Percentiles rank a stretch among this genome's conserved stretches.
phyloP scores from a whole-genome alignment of 2,329 filamentous ascomycete species.

The Aspergillus sp. region DNA sequence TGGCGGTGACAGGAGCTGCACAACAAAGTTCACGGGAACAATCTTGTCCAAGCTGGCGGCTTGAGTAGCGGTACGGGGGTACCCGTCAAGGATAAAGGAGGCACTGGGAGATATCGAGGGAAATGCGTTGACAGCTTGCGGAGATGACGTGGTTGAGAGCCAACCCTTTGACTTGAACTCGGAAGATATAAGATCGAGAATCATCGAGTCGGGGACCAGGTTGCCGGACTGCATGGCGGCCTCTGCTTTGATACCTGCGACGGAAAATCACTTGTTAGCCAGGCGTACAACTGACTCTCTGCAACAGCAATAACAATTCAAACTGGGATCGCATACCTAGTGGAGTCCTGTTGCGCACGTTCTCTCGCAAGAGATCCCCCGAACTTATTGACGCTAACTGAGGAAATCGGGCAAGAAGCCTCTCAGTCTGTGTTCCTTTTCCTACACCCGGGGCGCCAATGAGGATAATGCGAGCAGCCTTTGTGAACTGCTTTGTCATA shows the following conservation, averaged over 20 bases:
- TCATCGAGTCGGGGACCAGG: conserved; percentile 85
- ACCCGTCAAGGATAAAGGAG: conserved; percentile 93
- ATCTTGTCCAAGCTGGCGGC: conserved; percentile 68
- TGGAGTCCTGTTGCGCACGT: conserved; percentile 81
- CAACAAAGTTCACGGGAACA: conserved; percentile 89
- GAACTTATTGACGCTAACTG: conserved; percentile 88
- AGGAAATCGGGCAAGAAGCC: conserved; percentile 76
- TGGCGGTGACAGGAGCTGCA: conserved; percentile 76
- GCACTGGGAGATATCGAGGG: conserved; percentile 60
- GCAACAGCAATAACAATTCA: not conserved
- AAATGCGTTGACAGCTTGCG: conserved; percentile 17
- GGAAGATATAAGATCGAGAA: conserved; percentile 83
- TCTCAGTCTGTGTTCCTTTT: conserved; percentile 91
- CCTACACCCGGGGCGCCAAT: conserved; percentile 94
- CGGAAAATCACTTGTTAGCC: conserved; percentile 6
- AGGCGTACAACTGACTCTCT: not conserved
- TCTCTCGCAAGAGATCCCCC: conserved; percentile 81
- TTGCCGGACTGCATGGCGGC: conserved; percentile 76
- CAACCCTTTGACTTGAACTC: conserved; percentile 80
- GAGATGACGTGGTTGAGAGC: conserved; percentile 50
- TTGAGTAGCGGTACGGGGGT: conserved; percentile 79
- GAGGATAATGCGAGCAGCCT: conserved; percentile 85
- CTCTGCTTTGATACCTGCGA: conserved; percentile 78
- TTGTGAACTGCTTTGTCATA: conserved; percentile 51
- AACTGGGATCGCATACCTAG: conserved; percentile 53